Percentiles rank a stretch among this genome's conserved stretches.
phyloP scores from a whole-genome alignment of 345 rosid species.

The Lepidium sativum region DNA sequence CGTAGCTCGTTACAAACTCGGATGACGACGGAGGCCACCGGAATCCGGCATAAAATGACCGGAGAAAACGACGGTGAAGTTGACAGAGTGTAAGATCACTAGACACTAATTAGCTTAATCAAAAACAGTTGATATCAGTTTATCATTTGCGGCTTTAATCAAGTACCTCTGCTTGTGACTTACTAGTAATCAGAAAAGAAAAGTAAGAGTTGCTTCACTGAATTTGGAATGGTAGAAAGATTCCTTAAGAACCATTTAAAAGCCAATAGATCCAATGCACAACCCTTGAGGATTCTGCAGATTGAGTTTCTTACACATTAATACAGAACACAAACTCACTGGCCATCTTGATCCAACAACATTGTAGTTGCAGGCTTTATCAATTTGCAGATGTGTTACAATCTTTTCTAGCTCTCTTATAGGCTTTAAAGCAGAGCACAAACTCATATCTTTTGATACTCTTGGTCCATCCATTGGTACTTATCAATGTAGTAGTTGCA shows the following conservation, averaged over 20 bases:
- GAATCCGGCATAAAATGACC: not conserved
- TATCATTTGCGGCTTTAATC: too few species aligned
- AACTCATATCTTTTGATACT: conserved; percentile 29
- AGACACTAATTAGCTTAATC: too few species aligned
- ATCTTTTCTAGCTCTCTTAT: too few species aligned
- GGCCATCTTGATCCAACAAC: conserved; percentile 31
- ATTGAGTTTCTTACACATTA: too few species aligned
- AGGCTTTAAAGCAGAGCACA: conserved; percentile 14
- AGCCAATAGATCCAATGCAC: not conserved
- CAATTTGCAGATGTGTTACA: too few species aligned
- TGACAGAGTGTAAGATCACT: too few species aligned
- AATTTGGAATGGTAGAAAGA: too few species aligned
- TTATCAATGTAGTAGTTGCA: conserved; percentile 38
- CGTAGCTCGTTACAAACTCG: not conserved
- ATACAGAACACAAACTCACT: conserved; percentile 29
- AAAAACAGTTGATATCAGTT: too few species aligned
- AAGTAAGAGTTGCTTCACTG: too few species aligned
- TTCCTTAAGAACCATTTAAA: too few species aligned
- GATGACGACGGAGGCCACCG: not conserved
- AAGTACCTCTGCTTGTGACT: conserved; percentile 34
- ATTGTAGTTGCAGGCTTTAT: conserved; percentile 38
- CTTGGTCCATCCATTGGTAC: conserved; percentile 46
- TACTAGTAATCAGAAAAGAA: conserved; percentile 47
- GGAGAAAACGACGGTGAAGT: too few species aligned
- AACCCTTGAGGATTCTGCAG: conserved; percentile 8